Evolutionary conservation across 2,329 filamentous ascomycete species (phyloP).

Genomic region (Colletotrichum musae): DNA sequence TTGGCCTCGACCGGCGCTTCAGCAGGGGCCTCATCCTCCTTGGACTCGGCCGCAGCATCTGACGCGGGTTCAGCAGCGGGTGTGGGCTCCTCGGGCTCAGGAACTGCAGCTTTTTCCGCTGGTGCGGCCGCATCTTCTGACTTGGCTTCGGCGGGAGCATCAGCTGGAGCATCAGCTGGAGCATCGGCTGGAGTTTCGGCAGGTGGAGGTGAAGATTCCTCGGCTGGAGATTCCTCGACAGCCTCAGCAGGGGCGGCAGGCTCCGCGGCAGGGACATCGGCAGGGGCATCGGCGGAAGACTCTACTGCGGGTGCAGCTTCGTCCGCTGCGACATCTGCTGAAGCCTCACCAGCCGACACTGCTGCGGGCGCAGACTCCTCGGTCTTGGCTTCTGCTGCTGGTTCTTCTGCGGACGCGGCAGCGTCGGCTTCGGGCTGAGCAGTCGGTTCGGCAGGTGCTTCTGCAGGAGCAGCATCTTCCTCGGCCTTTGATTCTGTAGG

Average conservation of each 20-base stretch:
- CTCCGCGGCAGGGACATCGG: neutral
- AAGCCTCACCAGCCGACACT: neutral
- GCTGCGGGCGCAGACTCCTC: neutral
- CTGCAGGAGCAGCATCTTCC: slow-evolving; percentile 10
- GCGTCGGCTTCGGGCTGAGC: neutral
- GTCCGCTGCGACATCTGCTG: neutral
- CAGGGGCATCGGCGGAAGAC: neutral
- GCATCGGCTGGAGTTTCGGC: neutral
- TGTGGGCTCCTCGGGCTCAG: neutral
- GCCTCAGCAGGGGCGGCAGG: neutral
- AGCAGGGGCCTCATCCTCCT: neutral
- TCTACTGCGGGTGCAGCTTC: neutral
- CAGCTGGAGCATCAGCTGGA: neutral
- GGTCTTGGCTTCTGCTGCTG: neutral
- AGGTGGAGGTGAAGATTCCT: slow-evolving; percentile 10
- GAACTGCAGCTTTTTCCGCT: neutral
- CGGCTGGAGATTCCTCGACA: slow-evolving; percentile 6
- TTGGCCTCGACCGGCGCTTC: slow-evolving; percentile 1
- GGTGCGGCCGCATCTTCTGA: neutral
- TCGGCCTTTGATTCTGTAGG: slow-evolving; percentile 19
- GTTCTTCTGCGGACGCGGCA: neutral
- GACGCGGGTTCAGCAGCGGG: neutral
- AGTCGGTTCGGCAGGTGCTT: slow-evolving; percentile 1
- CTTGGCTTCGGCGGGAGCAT: neutral
- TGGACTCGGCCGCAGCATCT: neutral